Conservation (phyloP, 352 stramenopile genomes). For the Phytophthora fragariae region DNA sequence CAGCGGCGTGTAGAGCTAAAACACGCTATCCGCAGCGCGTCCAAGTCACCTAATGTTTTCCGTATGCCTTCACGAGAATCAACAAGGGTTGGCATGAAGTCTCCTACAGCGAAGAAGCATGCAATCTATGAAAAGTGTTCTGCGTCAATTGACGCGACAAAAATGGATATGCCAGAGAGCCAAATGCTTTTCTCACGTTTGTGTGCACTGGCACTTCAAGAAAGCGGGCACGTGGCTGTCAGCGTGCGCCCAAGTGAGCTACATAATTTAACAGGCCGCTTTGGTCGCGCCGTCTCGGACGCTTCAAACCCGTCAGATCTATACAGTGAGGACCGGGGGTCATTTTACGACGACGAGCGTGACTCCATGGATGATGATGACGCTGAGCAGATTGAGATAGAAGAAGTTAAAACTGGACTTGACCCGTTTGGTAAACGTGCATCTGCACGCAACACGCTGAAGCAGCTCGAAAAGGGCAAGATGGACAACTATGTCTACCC, state of each 20-base stretch:
- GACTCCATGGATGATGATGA: neutral
- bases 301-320: slow-evolving; percentile 33
- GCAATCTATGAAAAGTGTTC: slow-evolving; percentile 63
- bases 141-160: slow-evolving; percentile 47
- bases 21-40: slow-evolving; percentile 52
- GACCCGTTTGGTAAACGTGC: neutral
- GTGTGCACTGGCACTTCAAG: slow-evolving; percentile 60
- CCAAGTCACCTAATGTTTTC: slow-evolving; percentile 52
- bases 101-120: slow-evolving; percentile 35
- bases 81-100: slow-evolving; percentile 15
- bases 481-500: slow-evolving; percentile 78
- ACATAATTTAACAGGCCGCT: neutral
- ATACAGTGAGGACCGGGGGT: no score
- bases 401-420: neutral
- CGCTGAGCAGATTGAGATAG: neutral
- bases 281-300: slow-evolving; percentile 21
- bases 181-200: slow-evolving; percentile 74
- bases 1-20: slow-evolving; percentile 71
- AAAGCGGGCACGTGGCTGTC: slow-evolving; percentile 42
- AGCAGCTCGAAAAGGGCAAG: slow-evolving; percentile 68
- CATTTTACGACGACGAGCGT: neutral
- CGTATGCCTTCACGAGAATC: slow-evolving; percentile 39
- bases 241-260: slow-evolving; percentile 5
- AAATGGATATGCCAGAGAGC: slow-evolving; percentile 57
- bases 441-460: slow-evolving; percentile 46